Conservation (phyloP, 176 grass and related monocot species). For the Musa beccarii region DNA sequence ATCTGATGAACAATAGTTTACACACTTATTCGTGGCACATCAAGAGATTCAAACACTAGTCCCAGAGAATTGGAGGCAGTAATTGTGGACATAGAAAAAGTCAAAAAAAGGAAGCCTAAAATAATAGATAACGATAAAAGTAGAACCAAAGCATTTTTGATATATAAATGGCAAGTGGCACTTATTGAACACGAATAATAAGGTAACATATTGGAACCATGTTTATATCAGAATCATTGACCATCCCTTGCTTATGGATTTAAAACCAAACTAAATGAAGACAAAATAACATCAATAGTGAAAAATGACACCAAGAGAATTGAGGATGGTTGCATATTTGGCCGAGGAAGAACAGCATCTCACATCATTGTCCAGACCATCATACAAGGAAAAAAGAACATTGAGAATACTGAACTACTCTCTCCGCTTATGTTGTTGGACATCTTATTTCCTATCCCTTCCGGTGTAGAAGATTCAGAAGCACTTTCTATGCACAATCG, state of each 20-base stretch:
- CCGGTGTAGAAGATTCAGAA: conserved; percentile 10
- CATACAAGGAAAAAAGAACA: neutral
- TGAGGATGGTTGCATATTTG: neutral
- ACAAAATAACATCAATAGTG: neutral
- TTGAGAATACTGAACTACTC: too few relatives aligned
- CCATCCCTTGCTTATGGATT: neutral
- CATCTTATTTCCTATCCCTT: neutral
- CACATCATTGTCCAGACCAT: neutral
- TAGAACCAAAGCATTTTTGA: too few relatives aligned
- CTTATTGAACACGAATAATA: neutral
- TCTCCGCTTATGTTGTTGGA: neutral
- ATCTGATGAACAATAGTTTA: too few relatives aligned
- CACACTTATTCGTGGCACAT: too few relatives aligned
- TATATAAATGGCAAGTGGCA: neutral
- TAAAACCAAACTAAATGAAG: neutral
- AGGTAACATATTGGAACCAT: neutral
- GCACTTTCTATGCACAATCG: conserved; percentile 22
- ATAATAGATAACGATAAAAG: too few relatives aligned
- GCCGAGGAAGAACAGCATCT: neutral
- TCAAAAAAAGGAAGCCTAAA: too few relatives aligned
- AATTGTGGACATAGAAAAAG: too few relatives aligned
- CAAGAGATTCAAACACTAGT: too few relatives aligned
- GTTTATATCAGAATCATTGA: neutral
- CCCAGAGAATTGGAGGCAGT: too few relatives aligned
- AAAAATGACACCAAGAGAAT: neutral